Percentiles rank a stretch among this genome's conserved stretches.
These are phyloP conservation scores for Solanum rostratum DNA, from an alignment of 257 asterid genomes.

Conservation along the genomic window DNA sequence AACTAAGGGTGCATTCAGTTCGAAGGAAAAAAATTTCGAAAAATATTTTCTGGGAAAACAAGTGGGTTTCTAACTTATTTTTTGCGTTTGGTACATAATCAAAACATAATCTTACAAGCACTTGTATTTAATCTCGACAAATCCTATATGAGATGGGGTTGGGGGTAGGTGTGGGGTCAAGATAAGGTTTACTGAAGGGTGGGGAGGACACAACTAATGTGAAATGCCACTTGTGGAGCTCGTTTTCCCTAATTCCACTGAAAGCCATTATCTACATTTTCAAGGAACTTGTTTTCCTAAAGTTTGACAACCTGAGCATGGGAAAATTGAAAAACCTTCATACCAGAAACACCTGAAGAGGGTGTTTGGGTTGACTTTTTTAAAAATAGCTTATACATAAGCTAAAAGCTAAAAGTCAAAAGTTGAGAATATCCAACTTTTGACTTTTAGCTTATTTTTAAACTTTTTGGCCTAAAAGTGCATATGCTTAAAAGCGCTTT, in stretches of 20 bases:
- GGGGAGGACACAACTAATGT: neutral
- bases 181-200: neutral
- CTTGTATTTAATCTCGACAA: neutral
- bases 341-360: no score
- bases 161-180: neutral
- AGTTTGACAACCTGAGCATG: no score
- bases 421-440: no score
- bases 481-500: no score
- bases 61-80: neutral
- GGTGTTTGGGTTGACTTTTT: no score
- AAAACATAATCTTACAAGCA: neutral
- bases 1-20: neutral
- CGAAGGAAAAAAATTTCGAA: neutral
- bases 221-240: neutral
- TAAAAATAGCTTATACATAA: no score
- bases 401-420: no score
- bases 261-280: neutral
- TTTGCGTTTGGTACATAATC: neutral
- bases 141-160: neutral
- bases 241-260: neutral
- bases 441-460: no score
- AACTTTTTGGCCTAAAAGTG: no score
- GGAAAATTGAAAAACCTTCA: no score
- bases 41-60: neutral
- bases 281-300: neutral